Conservation (phyloP, 495 filamentous ascomycete genomes). For the Hypoxylon lienhwacheense region DNA sequence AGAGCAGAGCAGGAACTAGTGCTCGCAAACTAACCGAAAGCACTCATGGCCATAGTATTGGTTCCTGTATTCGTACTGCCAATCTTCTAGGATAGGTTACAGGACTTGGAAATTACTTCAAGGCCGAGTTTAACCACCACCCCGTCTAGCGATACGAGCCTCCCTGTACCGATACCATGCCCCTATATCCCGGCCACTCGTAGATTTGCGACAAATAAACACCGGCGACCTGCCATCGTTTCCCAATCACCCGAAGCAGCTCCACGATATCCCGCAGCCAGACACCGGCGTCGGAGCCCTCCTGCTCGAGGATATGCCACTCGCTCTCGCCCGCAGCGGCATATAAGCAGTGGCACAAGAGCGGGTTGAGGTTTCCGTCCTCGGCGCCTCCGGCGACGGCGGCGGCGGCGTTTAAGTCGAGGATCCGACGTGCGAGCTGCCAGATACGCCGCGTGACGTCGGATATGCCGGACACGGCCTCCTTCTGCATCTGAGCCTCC, state of each 20-base stretch:
- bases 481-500: slow-evolving; percentile 26
- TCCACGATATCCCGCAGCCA: slow-evolving; percentile 21
- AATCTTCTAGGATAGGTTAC: too few relatives aligned
- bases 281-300: slow-evolving; percentile 2
- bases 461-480: slow-evolving; percentile 18
- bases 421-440: slow-evolving; percentile 15
- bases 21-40: too few relatives aligned
- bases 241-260: slow-evolving; percentile 17
- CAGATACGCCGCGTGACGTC: slow-evolving; percentile 10
- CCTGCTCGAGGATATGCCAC: slow-evolving; percentile 27
- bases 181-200: slow-evolving; percentile 26
- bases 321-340: slow-evolving; percentile 23
- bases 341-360: slow-evolving; percentile 31
- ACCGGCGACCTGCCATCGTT: slow-evolving; percentile 26
- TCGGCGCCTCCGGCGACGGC: not conserved
- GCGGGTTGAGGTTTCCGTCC: slow-evolving; percentile 5
- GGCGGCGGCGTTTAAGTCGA: slow-evolving; percentile 6
- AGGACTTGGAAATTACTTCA: too few relatives aligned
- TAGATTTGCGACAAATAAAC: slow-evolving; percentile 24
- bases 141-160: too few relatives aligned
- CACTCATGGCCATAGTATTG: too few relatives aligned
- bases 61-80: too few relatives aligned
- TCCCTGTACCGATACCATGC: too few relatives aligned
- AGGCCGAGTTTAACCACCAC: too few relatives aligned
- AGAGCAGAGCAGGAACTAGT: too few relatives aligned